Evolutionary conservation across 2,329 filamentous ascomycete genomes (phyloP).

Genomic region (Fusarium continuum): DNA sequence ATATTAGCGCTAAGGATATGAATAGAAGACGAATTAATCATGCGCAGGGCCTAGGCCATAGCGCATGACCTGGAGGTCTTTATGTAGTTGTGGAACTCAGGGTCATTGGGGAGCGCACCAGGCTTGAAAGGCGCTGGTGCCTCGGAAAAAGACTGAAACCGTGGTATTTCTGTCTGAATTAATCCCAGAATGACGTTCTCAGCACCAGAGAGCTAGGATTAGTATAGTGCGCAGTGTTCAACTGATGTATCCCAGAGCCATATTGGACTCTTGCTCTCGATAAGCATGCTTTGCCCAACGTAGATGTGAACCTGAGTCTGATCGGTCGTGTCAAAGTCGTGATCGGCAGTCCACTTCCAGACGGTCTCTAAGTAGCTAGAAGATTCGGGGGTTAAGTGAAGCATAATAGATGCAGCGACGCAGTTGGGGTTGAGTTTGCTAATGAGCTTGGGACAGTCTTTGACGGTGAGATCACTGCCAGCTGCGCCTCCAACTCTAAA

Average conservation of each 20-base stretch:
- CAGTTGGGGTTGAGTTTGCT: slow-evolving; percentile 57
- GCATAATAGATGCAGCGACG: slow-evolving; percentile 64
- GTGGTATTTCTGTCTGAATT: slow-evolving; percentile 53
- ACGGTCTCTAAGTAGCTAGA: slow-evolving; percentile 61
- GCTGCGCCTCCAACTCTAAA: slow-evolving; percentile 54
- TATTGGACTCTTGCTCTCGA: slow-evolving; percentile 45
- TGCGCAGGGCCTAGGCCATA: slow-evolving; percentile 39
- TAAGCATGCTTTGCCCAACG: slow-evolving; percentile 49
- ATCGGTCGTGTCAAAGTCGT: slow-evolving; percentile 56
- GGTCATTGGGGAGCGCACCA: slow-evolving; percentile 10
- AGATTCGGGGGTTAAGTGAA: slow-evolving; percentile 56
- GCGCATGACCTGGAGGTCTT: slow-evolving; percentile 24
- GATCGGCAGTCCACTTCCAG: slow-evolving; percentile 76
- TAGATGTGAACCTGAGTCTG: slow-evolving; percentile 48
- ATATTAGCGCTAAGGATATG: slow-evolving; percentile 42
- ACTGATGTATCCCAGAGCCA: slow-evolving; percentile 44
- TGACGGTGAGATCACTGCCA: slow-evolving; percentile 24
- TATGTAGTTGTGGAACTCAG: slow-evolving; percentile 1
- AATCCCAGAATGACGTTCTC: slow-evolving; percentile 59
- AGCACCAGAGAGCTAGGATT: slow-evolving; percentile 58
- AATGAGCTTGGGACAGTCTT: slow-evolving; percentile 36
- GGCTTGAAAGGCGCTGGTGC: slow-evolving; percentile 24
- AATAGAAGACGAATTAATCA: slow-evolving; percentile 33
- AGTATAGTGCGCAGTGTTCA: slow-evolving; percentile 52
- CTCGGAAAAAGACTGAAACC: slow-evolving; percentile 30